Evolutionary conservation across 2,329 filamentous ascomycete species (phyloP).

Genomic region (Botrytis galanthina): DNA sequence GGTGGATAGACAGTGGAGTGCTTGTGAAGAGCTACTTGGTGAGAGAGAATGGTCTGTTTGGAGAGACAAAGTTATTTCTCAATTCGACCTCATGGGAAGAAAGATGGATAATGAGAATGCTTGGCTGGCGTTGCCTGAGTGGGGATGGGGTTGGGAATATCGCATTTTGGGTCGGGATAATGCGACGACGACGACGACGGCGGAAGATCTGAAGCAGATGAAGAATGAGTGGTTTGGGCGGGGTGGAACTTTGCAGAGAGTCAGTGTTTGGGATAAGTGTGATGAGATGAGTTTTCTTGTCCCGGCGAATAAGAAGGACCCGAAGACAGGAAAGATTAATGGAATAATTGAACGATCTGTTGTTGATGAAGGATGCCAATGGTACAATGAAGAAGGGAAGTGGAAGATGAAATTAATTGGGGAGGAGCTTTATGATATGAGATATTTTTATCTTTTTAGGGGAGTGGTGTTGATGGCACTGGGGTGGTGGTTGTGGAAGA

Average conservation of each 20-base stretch:
- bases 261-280: neutral
- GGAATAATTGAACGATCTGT: too few relatives aligned
- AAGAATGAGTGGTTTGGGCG: neutral
- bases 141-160: neutral
- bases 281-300: neutral
- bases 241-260: neutral
- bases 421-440: too few relatives aligned
- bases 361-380: too few relatives aligned
- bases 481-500: too few relatives aligned
- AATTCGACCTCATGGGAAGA: neutral
- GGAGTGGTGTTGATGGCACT: too few relatives aligned
- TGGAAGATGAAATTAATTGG: too few relatives aligned
- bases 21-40: neutral
- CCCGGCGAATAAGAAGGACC: neutral
- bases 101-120: neutral
- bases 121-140: neutral
- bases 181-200: neutral
- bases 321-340: too few relatives aligned
- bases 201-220: neutral
- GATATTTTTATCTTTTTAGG: too few relatives aligned
- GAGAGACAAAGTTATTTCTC: neutral
- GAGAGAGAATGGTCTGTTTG: neutral
- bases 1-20: neutral
- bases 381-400: too few relatives aligned
- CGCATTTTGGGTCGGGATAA: neutral